These are phyloP conservation scores for Oenanthe javanica DNA, from an alignment of 140 eudicot species.

Conservation along the genomic window DNA sequence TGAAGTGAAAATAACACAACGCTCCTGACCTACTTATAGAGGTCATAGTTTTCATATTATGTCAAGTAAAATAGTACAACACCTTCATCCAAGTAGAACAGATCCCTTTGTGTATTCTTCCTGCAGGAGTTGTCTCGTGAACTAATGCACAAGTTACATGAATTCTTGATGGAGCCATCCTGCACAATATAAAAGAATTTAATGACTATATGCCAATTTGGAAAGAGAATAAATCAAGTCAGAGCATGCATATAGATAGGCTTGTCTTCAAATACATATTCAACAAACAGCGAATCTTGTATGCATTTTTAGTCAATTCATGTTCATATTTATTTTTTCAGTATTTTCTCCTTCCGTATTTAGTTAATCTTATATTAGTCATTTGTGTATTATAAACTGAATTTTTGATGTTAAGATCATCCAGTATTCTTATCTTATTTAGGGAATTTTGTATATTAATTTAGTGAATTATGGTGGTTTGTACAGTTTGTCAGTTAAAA, in stretches of 20 bases:
- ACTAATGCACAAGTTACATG: slow-evolving; percentile 97
- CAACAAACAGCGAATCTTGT: neutral
- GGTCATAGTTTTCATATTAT: neutral
- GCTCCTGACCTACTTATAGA: neutral
- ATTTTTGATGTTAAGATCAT: no score
- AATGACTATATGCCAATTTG: slow-evolving; percentile 5
- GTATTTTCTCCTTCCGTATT: no score
- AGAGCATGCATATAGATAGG: neutral
- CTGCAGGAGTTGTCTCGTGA: slow-evolving; percentile 71
- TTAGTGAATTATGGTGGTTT: no score
- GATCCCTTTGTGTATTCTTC: slow-evolving; percentile 86
- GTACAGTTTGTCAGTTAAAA: no score
- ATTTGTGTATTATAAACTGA: no score
- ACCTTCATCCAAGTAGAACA: slow-evolving; percentile 99
- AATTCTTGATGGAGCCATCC: slow-evolving; percentile 75
- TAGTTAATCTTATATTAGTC: no score
- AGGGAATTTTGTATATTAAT: no score
- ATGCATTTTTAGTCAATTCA: neutral
- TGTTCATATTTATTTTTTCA: no score
- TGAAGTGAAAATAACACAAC: neutral
- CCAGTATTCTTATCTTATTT: no score
- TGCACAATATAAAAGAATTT: slow-evolving; percentile 20
- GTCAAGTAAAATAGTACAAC: neutral
- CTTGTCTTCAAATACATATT: neutral
- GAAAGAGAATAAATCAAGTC: neutral